Evolutionary conservation across 768 basidiomycete genomes (phyloP).

Genomic region (Macrolepiota fuliginosa): DNA sequence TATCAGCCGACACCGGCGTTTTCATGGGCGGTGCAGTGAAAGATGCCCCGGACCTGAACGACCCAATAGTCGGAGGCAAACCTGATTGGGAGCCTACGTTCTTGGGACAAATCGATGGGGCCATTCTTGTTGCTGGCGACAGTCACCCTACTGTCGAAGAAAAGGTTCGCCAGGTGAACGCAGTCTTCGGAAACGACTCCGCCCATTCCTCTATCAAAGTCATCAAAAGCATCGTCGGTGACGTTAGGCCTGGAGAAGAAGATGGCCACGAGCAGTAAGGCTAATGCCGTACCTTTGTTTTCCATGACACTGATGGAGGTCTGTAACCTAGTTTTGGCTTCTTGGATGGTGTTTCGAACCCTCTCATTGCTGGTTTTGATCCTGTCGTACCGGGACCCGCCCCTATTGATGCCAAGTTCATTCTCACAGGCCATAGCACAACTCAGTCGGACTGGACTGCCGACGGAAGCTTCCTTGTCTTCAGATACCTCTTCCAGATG

Average conservation of each 20-base stretch:
- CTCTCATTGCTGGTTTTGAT: slow-evolving; percentile 40
- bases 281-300: not conserved
- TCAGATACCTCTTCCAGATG: slow-evolving; percentile 50
- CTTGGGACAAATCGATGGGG: slow-evolving; percentile 43
- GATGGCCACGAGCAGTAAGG: slow-evolving; percentile 47
- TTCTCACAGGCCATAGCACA: slow-evolving; percentile 38
- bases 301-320: not conserved
- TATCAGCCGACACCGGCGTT: slow-evolving; percentile 22
- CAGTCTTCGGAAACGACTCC: slow-evolving; percentile 30
- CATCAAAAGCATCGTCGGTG: slow-evolving; percentile 34
- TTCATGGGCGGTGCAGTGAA: slow-evolving; percentile 41
- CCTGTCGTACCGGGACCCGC: slow-evolving; percentile 33
- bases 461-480: slow-evolving; percentile 51
- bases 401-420: slow-evolving; percentile 37
- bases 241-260: slow-evolving; percentile 41
- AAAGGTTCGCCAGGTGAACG: slow-evolving; percentile 30
- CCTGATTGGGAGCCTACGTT: slow-evolving; percentile 52
- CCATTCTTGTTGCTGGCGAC: slow-evolving; percentile 50
- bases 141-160: slow-evolving; percentile 34
- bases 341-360: slow-evolving; percentile 52
- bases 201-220: slow-evolving; percentile 33
- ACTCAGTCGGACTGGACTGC: slow-evolving; percentile 40
- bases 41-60: slow-evolving; percentile 37
- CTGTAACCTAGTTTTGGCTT: slow-evolving; percentile 41
- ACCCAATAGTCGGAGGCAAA: slow-evolving; percentile 27